A percentile compares a stretch with the other conserved stretches of the same genome.
These are phyloP conservation scores for Exsudoporus frostii DNA, from an alignment of 768 basidiomycete species.

Conservation along the genomic window DNA sequence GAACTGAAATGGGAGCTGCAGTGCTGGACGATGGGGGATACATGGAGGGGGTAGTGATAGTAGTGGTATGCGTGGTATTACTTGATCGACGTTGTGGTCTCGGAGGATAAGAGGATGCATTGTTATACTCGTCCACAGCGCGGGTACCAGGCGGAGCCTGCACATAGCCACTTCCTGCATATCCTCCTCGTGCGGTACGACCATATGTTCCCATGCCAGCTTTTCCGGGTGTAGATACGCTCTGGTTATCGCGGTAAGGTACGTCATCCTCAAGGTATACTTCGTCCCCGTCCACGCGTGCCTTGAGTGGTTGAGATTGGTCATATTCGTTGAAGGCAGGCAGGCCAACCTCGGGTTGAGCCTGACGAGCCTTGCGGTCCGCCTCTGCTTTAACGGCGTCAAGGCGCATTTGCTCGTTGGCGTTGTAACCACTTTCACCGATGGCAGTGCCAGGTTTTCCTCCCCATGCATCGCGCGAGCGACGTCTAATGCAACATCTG, in stretches of 20 bases:
- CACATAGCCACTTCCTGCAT: slow-evolving; percentile 58
- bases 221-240: slow-evolving; percentile 20
- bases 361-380: slow-evolving; percentile 72
- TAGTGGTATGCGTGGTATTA: slow-evolving; percentile 37
- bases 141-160: slow-evolving; percentile 62
- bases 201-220: slow-evolving; percentile 30
- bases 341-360: slow-evolving; percentile 59
- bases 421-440: slow-evolving; percentile 36
- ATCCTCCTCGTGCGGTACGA: slow-evolving; percentile 32
- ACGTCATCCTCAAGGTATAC: slow-evolving; percentile 52
- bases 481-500: slow-evolving; percentile 74
- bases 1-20: slow-evolving; percentile 12
- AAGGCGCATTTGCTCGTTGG: slow-evolving; percentile 62
- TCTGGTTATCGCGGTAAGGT: slow-evolving; percentile 32
- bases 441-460: slow-evolving; percentile 32
- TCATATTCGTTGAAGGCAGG: slow-evolving; percentile 73
- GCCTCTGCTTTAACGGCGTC: slow-evolving; percentile 86
- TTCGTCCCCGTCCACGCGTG: slow-evolving; percentile 53
- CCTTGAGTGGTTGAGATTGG: slow-evolving; percentile 59
- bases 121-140: slow-evolving; percentile 75
- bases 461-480: slow-evolving; percentile 41
- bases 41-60: slow-evolving; percentile 38
- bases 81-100: slow-evolving; percentile 40
- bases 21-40: slow-evolving; percentile 33
- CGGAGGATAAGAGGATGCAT: slow-evolving; percentile 45